These are phyloP conservation scores for Pugionium cornutum DNA, from an alignment of 345 rosid genomes.

Conservation along the genomic window DNA sequence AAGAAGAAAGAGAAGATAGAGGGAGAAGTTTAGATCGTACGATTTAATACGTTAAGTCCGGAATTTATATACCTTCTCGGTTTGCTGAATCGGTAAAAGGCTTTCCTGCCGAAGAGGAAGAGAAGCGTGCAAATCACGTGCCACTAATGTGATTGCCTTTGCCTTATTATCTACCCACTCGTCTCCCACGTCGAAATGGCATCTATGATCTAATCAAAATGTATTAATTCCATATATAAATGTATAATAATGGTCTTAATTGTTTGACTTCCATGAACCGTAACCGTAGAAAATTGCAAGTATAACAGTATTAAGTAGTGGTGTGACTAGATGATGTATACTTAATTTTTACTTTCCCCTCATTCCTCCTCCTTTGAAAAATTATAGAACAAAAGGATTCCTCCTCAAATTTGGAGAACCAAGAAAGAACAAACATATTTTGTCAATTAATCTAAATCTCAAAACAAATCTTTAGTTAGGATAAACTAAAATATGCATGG, in stretches of 20 bases:
- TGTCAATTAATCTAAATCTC: too few species aligned
- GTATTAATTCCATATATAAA: not conserved
- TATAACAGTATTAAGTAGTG: too few species aligned
- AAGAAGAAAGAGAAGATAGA: not conserved
- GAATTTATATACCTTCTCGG: conserved; percentile 34
- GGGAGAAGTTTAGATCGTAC: conserved; percentile 32
- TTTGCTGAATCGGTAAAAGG: conserved; percentile 43
- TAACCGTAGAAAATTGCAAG: not conserved
- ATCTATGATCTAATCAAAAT: conserved; percentile 24
- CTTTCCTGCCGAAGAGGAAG: conserved; percentile 31
- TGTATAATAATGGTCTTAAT: conserved; percentile 7
- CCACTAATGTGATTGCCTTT: conserved; percentile 29
- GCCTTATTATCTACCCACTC: conserved; percentile 21
- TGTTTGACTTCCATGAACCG: conserved; percentile 27
- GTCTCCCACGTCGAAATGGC: conserved; percentile 32
- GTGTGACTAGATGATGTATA: too few species aligned
- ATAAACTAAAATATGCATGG: too few species aligned
- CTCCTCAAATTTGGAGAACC: too few species aligned
- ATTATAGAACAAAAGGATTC: too few species aligned
- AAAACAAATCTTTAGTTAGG: too few species aligned
- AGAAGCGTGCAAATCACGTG: conserved; percentile 27
- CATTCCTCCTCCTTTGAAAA: too few species aligned
- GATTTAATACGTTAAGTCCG: conserved; percentile 7
- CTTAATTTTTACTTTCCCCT: too few species aligned
- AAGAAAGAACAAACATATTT: too few species aligned